Percentiles rank a stretch among this genome's conserved stretches.
Evolutionary conservation across 164 flowering plant species (phyloP).

Genomic region (Magnolia sinica): DNA sequence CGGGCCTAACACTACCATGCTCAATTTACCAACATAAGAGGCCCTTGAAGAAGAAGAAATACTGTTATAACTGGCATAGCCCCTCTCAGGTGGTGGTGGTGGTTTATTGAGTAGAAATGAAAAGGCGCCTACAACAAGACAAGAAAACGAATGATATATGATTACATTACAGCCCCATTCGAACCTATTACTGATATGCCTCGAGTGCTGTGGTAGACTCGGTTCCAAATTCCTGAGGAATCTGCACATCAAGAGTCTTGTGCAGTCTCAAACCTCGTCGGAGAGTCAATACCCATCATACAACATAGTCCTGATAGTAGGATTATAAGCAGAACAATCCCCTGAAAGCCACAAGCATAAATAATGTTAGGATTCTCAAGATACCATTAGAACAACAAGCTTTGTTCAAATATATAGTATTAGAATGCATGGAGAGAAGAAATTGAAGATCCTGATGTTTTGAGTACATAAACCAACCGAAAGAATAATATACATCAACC

Average conservation of each 20-base stretch:
- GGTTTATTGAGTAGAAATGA: background rate
- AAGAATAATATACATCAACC: background rate
- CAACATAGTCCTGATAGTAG: conserved; percentile 88
- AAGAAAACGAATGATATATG: background rate
- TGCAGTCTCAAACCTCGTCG: conserved; percentile 82
- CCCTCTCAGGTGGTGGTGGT: background rate
- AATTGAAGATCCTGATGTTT: background rate
- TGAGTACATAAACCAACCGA: background rate
- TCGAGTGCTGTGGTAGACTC: conserved; percentile 1
- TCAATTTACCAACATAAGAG: background rate
- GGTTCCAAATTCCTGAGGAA: background rate
- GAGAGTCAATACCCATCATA: conserved; percentile 96
- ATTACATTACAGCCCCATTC: conserved; percentile 7
- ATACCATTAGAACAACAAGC: background rate
- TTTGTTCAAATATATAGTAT: background rate
- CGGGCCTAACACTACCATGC: background rate
- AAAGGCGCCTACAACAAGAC: background rate
- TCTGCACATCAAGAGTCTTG: conserved; percentile 55
- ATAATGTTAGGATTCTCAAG: conserved; percentile 14
- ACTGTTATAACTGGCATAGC: background rate
- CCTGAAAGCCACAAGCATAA: conserved; percentile 48
- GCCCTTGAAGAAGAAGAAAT: background rate
- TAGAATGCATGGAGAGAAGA: too few species aligned
- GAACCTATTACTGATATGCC: conserved; percentile 6
- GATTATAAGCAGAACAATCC: conserved; percentile 74